Conservation (phyloP, 768 basidiomycete genomes). For the Boletus rex-veris region DNA sequence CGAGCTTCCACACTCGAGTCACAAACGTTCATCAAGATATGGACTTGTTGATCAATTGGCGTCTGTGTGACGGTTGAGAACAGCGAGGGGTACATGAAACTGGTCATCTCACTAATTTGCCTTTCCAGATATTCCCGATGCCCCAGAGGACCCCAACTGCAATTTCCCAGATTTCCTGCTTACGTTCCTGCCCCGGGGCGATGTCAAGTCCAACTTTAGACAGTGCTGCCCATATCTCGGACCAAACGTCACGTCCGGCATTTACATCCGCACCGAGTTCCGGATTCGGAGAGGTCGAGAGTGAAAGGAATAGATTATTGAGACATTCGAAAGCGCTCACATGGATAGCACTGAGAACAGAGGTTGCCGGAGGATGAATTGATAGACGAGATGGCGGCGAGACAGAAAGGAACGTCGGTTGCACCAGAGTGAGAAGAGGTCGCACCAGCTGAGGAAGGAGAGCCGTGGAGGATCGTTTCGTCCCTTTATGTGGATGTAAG, state of each 20-base stretch:
- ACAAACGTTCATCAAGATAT: conserved; percentile 64
- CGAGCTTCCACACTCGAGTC: conserved; percentile 50
- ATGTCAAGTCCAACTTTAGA: conserved; percentile 55
- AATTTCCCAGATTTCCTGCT: conserved; percentile 74
- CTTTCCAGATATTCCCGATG: conserved; percentile 72
- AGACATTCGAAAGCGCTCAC: conserved; percentile 84
- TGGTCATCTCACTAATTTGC: conserved; percentile 48
- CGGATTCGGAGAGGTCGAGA: conserved; percentile 47
- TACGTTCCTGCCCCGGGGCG: conserved; percentile 61
- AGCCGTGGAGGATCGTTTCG: conserved; percentile 25
- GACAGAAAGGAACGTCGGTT: conserved; percentile 80
- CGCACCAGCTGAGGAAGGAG: conserved; percentile 62
- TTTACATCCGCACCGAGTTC: conserved; percentile 43
- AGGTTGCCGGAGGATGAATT: conserved; percentile 84
- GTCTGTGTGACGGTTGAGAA: conserved; percentile 34
- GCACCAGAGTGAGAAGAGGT: conserved; percentile 65
- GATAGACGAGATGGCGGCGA: conserved; percentile 67
- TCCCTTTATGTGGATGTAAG: conserved; percentile 13
- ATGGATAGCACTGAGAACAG: conserved; percentile 79
- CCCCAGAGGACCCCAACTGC: conserved; percentile 87
- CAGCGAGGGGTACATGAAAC: neutral
- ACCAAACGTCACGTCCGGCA: conserved; percentile 57
- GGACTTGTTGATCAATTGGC: conserved; percentile 58
- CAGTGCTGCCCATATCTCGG: conserved; percentile 61
- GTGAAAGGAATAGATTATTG: conserved; percentile 82